phyloP scores from a whole-genome alignment of 352 stramenopile species.

The Phytophthora syringae region DNA sequence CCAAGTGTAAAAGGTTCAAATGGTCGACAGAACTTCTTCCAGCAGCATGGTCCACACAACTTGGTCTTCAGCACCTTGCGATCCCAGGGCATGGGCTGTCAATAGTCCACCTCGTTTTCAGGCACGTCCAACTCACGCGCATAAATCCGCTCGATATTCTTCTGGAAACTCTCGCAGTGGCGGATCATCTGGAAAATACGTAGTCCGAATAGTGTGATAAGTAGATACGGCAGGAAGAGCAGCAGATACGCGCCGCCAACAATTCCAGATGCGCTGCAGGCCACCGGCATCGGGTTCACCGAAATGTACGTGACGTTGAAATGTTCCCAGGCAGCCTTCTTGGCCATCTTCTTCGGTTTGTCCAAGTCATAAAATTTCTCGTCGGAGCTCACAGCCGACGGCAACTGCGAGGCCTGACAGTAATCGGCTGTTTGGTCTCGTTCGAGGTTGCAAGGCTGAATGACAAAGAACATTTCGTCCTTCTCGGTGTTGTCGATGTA shows the following conservation, averaged over 20 bases:
- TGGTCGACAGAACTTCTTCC: slow-evolving; percentile 64
- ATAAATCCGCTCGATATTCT: slow-evolving; percentile 71
- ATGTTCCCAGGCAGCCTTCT: slow-evolving; percentile 19
- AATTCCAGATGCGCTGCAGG: slow-evolving; percentile 53
- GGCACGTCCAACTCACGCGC: slow-evolving; percentile 52
- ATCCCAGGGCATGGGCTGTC: slow-evolving; percentile 76
- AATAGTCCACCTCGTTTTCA: slow-evolving; percentile 76
- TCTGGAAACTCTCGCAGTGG: slow-evolving; percentile 65
- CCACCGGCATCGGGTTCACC: slow-evolving; percentile 72
- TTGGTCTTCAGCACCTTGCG: slow-evolving; percentile 73
- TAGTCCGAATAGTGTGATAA: slow-evolving; percentile 58
- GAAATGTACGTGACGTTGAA: slow-evolving; percentile 48
- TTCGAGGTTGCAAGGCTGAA: slow-evolving; percentile 60
- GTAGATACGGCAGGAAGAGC: slow-evolving; percentile 66
- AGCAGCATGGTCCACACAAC: slow-evolving; percentile 69
- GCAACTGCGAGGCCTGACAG: slow-evolving; percentile 45
- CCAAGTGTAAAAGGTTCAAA: slow-evolving; percentile 82
- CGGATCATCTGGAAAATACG: slow-evolving; percentile 70
- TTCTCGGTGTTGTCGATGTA: slow-evolving; percentile 54
- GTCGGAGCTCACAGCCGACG: slow-evolving; percentile 37
- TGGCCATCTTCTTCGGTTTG: slow-evolving; percentile 25
- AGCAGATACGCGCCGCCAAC: slow-evolving; percentile 55
- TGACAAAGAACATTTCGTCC: slow-evolving; percentile 65
- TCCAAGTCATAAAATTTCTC: slow-evolving; percentile 59
- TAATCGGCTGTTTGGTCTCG: slow-evolving; percentile 44